phyloP scores from a whole-genome alignment of 1,139 yeast genomes.

The Candida tetrigidarum region DNA sequence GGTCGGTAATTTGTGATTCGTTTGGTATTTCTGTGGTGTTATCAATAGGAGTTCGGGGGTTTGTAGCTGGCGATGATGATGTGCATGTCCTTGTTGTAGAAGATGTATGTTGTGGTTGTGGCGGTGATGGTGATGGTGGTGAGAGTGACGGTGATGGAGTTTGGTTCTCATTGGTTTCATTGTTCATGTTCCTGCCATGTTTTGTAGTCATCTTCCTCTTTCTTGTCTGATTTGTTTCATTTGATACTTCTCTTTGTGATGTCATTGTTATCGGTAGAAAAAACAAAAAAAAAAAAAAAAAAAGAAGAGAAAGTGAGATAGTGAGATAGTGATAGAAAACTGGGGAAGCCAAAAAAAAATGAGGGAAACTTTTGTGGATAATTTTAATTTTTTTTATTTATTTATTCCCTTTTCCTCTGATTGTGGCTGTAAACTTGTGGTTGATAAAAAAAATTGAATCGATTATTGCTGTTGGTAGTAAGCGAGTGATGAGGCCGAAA shows the following conservation, averaged over 20 bases:
- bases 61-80: neutral
- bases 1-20: neutral
- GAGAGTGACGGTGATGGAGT: neutral
- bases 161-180: neutral
- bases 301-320: neutral
- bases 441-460: conserved; percentile 2
- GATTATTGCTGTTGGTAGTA: too few species aligned
- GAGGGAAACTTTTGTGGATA: neutral
- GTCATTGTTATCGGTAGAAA: conserved; percentile 3
- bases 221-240: neutral
- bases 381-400: neutral
- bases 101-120: neutral
- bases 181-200: neutral
- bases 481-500: too few species aligned
- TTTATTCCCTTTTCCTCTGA: neutral
- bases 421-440: conserved; percentile 6
- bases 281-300: neutral
- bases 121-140: neutral
- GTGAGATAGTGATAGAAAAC: neutral
- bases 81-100: neutral
- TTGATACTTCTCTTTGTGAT: conserved; percentile 3
- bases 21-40: neutral
- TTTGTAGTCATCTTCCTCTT: conserved; percentile 3
- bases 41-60: neutral
- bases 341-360: neutral